A percentile compares a stretch with the other conserved stretches of the same genome.
phyloP scores from a whole-genome alignment of 164 flowering plant species.

The Warburgia ugandensis region DNA sequence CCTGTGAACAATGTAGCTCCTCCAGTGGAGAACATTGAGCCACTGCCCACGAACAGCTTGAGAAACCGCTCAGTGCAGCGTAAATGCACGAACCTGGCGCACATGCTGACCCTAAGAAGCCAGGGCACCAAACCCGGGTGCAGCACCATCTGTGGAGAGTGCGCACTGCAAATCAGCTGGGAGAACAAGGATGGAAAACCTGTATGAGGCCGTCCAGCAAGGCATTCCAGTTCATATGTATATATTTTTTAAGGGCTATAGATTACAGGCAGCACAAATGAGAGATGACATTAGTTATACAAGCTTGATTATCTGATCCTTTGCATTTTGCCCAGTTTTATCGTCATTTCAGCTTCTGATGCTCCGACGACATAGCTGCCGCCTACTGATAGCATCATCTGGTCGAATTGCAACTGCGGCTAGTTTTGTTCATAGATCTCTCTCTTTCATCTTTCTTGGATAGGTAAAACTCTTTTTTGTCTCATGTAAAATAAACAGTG shows the following conservation, averaged over 20 bases:
- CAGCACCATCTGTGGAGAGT: conserved; percentile 80
- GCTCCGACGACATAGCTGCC: no score
- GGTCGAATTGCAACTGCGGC: no score
- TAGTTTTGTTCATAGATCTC: no score
- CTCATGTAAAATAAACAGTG: no score
- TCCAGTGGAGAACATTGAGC: conserved; percentile 12
- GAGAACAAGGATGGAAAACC: conserved; percentile 30
- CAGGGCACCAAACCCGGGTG: conserved; percentile 72
- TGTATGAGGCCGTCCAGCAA: background rate
- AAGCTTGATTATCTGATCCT: no score
- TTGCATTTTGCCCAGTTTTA: no score
- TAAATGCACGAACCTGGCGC: conserved; percentile 77
- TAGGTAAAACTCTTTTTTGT: no score
- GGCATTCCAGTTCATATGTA: background rate
- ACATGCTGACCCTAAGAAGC: conserved; percentile 72
- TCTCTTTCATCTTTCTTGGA: no score
- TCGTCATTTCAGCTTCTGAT: no score
- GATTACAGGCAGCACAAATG: no score
- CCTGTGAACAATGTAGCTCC: conserved; percentile 15
- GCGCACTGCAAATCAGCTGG: conserved; percentile 77
- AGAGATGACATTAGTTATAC: no score
- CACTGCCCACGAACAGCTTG: conserved; percentile 18
- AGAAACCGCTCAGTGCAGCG: conserved; percentile 30
- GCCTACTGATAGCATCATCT: no score
- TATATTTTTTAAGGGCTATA: conserved; percentile 1